Evolutionary conservation across 768 basidiomycete genomes (phyloP), one percentile per base, ranked within the genome.

Genomic region (Dentipellis sp.): DNA sequence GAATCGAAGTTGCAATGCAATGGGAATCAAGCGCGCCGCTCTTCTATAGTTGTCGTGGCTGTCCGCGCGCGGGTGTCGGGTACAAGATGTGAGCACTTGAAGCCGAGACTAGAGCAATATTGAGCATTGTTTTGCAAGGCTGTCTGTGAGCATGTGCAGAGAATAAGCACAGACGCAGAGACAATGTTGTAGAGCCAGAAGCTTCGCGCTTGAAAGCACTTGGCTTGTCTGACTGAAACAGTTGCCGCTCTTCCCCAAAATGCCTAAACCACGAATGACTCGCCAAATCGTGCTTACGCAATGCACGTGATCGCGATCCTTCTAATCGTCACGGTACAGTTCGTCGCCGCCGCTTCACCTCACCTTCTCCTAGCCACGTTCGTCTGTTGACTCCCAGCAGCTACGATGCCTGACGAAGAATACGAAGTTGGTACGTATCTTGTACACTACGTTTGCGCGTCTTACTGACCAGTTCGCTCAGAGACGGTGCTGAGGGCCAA

Each of bases 401-500:
- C 14, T 48, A 56, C 22, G 14, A 56, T 56, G 55, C 14, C 14
- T 22, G 14, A 29, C 49, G 59, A 54, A 37, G 56, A 62, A 48
- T 62, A 62, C 56, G 61, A 62, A 62, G 59, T 62, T 23, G 61
- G 61, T 62, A n/a, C 5, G 61, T 58, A 8, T 29, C 3, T 29
- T 29, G 29, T 29, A 6, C 29, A 3, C 6, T 29, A 6, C 29
- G n/a, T 29, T 29, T 6, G 29, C 29, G 29, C 6, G 29, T 29
- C 6, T 10, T 53, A 11, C 17, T 36, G 5, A 7, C 21, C 29
- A 11, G 12, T 22, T 3, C n/a, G 8, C 21, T 23, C 56, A 62
- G 61, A 62, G 50, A 46, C 54, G 3, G 29, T 62, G 19, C 4
- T 60, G 12, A 62, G 46, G 56, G 61, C 61, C n/a, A 62, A 58